phyloP scores from a whole-genome alignment of 257 asterid species.

The Penstemon barbatus region DNA sequence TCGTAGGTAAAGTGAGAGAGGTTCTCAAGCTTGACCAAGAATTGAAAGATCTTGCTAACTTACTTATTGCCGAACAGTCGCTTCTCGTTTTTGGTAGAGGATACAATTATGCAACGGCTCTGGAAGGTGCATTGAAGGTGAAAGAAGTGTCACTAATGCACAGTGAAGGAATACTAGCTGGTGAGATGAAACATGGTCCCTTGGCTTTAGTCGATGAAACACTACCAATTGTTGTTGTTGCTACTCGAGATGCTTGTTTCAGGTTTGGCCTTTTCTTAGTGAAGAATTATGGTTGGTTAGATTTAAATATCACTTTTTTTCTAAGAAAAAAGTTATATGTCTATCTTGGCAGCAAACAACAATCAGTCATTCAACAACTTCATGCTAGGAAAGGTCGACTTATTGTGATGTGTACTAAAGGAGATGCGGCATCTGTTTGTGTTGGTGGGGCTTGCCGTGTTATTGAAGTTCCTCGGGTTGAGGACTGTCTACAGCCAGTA shows the following conservation, averaged over 20 bases:
- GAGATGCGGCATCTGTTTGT: constrained; percentile 76
- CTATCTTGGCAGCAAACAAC: constrained; percentile 72
- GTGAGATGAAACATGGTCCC: constrained; percentile 99
- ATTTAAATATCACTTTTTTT: constrained; percentile 7
- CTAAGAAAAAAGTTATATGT: constrained; percentile 20
- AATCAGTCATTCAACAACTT: constrained; percentile 95
- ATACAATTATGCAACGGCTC: constrained; percentile 87
- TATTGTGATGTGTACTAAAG: constrained; percentile 87
- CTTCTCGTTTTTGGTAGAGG: constrained; percentile 98
- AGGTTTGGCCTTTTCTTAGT: constrained; percentile 45
- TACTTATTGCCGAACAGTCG: constrained; percentile 84
- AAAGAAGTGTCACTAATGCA: constrained; percentile 99
- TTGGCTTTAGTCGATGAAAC: constrained; percentile 94
- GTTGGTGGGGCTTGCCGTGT: constrained; percentile 88
- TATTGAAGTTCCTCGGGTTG: constrained; percentile 86
- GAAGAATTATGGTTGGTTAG: background rate
- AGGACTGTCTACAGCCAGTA: constrained; percentile 95
- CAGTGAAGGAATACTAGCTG: constrained; percentile 98
- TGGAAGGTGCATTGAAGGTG: constrained; percentile 98
- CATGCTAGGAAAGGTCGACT: constrained; percentile 98
- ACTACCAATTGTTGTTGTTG: constrained; percentile 88
- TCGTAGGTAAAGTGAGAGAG: constrained; percentile 80
- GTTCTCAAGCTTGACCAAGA: constrained; percentile 90
- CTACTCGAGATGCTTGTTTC: constrained; percentile 95
- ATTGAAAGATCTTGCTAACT: constrained; percentile 81